Conservation (phyloP, 2,329 filamentous ascomycete species). For the Aspergillus fumigatiaffinis region DNA sequence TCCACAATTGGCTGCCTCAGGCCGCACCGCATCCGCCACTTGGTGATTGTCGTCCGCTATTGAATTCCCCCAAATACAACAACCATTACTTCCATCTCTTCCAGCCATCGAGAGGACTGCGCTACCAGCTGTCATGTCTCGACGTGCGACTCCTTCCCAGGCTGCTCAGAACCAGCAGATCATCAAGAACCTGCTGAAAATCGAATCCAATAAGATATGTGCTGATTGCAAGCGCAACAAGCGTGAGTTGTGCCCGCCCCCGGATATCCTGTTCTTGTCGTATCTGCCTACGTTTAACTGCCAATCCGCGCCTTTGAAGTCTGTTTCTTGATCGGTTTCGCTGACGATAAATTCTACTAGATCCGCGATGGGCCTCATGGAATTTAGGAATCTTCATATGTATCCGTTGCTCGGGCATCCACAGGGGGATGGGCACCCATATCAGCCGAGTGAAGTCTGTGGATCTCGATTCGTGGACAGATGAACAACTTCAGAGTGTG, state of each 20-base stretch:
- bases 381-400: conserved; percentile 96
- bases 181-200: conserved; percentile 89
- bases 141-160: conserved; percentile 69
- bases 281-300: background rate
- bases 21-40: conserved; percentile 27
- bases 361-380: conserved; percentile 99
- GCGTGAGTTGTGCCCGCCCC: conserved; percentile 55
- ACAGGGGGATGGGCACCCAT: conserved; percentile 97
- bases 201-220: conserved; percentile 94
- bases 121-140: conserved; percentile 31
- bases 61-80: conserved; percentile 13
- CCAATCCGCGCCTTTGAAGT: background rate
- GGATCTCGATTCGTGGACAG: conserved; percentile 96
- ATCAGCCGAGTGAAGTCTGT: conserved; percentile 98
- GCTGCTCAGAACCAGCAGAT: conserved; percentile 90
- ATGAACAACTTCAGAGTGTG: conserved; percentile 93
- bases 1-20: conserved; percentile 18
- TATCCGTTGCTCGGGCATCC: conserved; percentile 97
- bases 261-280: conserved; percentile 4
- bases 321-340: background rate
- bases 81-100: conserved; percentile 9
- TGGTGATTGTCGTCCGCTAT: conserved; percentile 19
- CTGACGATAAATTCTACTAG: conserved; percentile 44
- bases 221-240: conserved; percentile 99
- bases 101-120: conserved; percentile 8